A percentile compares a stretch with the other conserved stretches of the same genome.
Conservation (phyloP, 495 filamentous ascomycete genomes). For the Thermothielavioides terrestris region DNA sequence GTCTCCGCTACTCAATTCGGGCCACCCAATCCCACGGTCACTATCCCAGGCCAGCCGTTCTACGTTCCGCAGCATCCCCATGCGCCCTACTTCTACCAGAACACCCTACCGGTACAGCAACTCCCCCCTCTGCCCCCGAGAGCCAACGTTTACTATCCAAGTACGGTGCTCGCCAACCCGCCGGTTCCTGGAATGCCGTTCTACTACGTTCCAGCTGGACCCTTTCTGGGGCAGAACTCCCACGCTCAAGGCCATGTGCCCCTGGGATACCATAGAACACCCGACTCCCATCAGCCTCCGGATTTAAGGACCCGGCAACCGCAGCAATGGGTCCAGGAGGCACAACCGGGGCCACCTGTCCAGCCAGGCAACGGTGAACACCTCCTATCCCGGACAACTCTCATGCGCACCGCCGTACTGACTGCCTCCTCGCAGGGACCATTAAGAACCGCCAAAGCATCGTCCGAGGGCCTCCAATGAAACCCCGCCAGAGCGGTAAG, state of each 20-base stretch:
- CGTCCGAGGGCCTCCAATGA: slow-evolving; percentile 81
- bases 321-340: slow-evolving; percentile 7
- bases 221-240: slow-evolving; percentile 23
- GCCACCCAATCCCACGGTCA: slow-evolving; percentile 18
- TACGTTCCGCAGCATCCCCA: slow-evolving; percentile 36
- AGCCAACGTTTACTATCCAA: slow-evolving; percentile 32
- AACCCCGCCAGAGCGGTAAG: slow-evolving; percentile 68
- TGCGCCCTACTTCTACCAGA: slow-evolving; percentile 31
- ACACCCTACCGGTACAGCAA: slow-evolving; percentile 27
- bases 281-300: slow-evolving; percentile 1
- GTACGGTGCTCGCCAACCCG: slow-evolving; percentile 30
- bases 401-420: too few species aligned
- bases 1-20: slow-evolving; percentile 41
- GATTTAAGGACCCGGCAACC: slow-evolving; percentile 7
- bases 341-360: not conserved
- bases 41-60: slow-evolving; percentile 27
- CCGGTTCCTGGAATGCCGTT: slow-evolving; percentile 25
- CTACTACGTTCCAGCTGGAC: slow-evolving; percentile 30
- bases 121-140: slow-evolving; percentile 25
- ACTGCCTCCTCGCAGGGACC: slow-evolving; percentile 22
- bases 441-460: slow-evolving; percentile 35
- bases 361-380: slow-evolving; percentile 9
- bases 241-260: slow-evolving; percentile 23
- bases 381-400: too few species aligned
- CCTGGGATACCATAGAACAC: slow-evolving; percentile 23